Evolutionary conservation across 2,329 filamentous ascomycete species (phyloP).

Genomic region (Paecilomyces variotii): DNA sequence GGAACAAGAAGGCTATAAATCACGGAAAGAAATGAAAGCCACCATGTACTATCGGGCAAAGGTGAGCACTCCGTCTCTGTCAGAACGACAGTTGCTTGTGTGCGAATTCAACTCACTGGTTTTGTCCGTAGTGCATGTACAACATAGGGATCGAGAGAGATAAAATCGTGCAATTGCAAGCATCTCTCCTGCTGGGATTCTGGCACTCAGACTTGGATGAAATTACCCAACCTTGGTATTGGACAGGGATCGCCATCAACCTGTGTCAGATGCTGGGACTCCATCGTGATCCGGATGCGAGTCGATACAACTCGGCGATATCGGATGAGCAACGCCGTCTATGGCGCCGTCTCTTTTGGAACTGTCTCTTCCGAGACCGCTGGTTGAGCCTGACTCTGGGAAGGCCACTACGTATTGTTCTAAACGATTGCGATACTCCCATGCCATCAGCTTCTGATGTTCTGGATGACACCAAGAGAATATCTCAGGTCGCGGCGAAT

Average conservation of each 20-base stretch:
- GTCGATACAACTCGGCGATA: slow-evolving; percentile 11
- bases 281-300: slow-evolving; percentile 25
- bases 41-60: slow-evolving; percentile 32
- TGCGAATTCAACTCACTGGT: not conserved
- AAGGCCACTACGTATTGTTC: slow-evolving; percentile 32
- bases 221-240: slow-evolving; percentile 38
- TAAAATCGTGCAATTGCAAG: slow-evolving; percentile 35
- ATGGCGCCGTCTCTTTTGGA: slow-evolving; percentile 37
- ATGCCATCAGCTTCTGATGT: slow-evolving; percentile 13
- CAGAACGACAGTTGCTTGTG: not conserved
- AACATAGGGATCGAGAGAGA: slow-evolving; percentile 30
- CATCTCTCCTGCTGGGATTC: slow-evolving; percentile 35
- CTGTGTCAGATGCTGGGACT: slow-evolving; percentile 38
- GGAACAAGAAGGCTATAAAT: slow-evolving; percentile 23
- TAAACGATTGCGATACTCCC: slow-evolving; percentile 28
- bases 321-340: slow-evolving; percentile 15
- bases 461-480: not conserved
- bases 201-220: slow-evolving; percentile 37
- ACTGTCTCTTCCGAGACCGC: slow-evolving; percentile 32
- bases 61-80: slow-evolving; percentile 16
- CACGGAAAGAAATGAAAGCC: slow-evolving; percentile 28
- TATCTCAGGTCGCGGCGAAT: not conserved
- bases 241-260: slow-evolving; percentile 38
- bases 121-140: not conserved
- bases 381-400: slow-evolving; percentile 34